Base-by-base conservation (phyloP, 352 stramenopile species). In the Phytophthora pinifolia region DNA sequence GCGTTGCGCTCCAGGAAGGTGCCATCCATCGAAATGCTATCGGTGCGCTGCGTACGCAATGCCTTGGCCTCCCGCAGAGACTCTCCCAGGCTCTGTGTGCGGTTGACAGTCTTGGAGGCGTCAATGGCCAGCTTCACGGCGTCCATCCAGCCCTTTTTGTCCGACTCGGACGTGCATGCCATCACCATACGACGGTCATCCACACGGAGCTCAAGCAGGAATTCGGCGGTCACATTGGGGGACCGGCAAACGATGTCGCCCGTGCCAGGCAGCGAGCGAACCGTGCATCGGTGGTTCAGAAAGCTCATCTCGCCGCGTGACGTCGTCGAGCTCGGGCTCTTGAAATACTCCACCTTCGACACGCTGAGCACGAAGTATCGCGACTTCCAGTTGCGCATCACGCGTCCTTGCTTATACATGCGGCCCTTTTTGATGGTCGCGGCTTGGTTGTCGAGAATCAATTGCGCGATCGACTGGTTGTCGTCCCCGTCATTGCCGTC, bases 81-180 rank as follows among this genome's bases (percentile, higher is more conserved):
- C 22, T 88, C 68, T 13, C 62, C 65, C 12, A 65, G 61, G 41
- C 54, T 83, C 13, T 86, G 74, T 25, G 77, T 89, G 25, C 75
- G 72, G 39, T 84, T 85, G 17, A 94, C 83, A 22, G 83, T 94
- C 56, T 91, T 89, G 0, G 81, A 92, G 9, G 83, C 83, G 47
- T 94, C 83, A 31, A 94, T 89, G 18, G 81, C 83, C 14, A 94
- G 62, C 60, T 94, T 94, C 45, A 94, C 63, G 1, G 83, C 83
- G 61, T 94, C 83, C 78, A 94, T 91, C 83, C 83, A 94, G 9
- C 72, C 72, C 45, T 92, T 92, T 62, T 92, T 92, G 59, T 94
- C 83, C 10, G 78, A 78, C 57, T 92, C 83, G 14, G 79, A 91
- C 7, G 81, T 90, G 56, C 83, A 94, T 3, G 83, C 83, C 83